These are phyloP conservation scores for Fusarium tjaetaba DNA, from an alignment of 2,329 filamentous ascomycete genomes.

Conservation along the genomic window DNA sequence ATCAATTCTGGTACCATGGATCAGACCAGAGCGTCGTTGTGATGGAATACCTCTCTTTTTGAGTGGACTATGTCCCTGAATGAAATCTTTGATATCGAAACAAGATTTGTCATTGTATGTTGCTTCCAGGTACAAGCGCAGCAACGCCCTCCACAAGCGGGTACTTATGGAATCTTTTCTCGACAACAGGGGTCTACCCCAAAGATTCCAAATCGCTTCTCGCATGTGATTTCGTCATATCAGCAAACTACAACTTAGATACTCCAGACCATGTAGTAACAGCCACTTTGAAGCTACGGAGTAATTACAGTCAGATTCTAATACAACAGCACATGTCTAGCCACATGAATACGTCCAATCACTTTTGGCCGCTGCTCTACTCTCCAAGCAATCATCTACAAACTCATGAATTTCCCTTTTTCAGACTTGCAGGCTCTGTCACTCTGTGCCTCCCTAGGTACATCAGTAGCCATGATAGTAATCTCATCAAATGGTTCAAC, in stretches of 20 bases:
- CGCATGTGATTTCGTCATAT: conserved; percentile 29
- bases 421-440: background rate
- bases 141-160: background rate
- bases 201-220: conserved; percentile 33
- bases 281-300: background rate
- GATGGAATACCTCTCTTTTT: background rate
- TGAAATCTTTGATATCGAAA: background rate
- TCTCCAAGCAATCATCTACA: background rate
- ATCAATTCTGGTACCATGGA: background rate
- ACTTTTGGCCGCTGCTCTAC: background rate
- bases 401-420: background rate
- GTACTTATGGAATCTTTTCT: conserved; percentile 28
- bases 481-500: background rate
- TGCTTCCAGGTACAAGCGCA: background rate
- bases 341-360: background rate
- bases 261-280: background rate
- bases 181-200: conserved; percentile 5
- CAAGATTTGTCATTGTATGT: conserved; percentile 15
- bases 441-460: background rate
- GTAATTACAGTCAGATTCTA: background rate
- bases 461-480: background rate
- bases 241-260: background rate
- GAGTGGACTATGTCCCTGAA: background rate
- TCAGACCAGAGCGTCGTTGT: background rate
- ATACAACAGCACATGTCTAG: background rate